Evolutionary conservation across 2,329 filamentous ascomycete genomes (phyloP).

Genomic region (Calonectria montana): DNA sequence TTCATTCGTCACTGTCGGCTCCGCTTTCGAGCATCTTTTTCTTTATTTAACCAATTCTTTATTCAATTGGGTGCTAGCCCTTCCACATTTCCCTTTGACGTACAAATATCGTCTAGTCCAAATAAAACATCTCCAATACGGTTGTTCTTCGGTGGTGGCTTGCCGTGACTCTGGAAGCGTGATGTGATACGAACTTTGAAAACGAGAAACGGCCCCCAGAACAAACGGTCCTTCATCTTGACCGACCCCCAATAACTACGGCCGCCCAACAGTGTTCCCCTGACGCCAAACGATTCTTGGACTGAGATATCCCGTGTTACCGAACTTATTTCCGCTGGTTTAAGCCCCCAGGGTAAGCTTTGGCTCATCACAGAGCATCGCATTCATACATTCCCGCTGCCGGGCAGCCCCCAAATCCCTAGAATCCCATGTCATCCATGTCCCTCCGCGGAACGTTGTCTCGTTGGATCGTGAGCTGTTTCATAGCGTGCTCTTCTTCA

Average conservation of each 20-base stretch:
- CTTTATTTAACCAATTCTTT: neutral
- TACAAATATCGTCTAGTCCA: neutral
- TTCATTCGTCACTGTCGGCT: too few species aligned
- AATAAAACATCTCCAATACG: neutral
- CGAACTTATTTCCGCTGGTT: neutral
- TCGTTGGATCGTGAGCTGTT: slow-evolving; percentile 15
- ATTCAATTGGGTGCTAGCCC: neutral
- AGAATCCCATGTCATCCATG: slow-evolving; percentile 6
- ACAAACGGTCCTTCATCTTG: neutral
- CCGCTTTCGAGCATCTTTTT: neutral
- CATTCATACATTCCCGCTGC: neutral
- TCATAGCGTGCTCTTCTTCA: neutral
- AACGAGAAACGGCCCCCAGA: slow-evolving; percentile 12
- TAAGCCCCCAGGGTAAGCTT: neutral
- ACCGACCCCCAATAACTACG: slow-evolving; percentile 1
- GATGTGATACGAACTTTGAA: neutral
- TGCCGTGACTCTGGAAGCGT: neutral
- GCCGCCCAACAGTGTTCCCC: neutral
- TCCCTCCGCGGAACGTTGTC: neutral
- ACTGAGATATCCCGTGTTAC: neutral
- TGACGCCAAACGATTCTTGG: slow-evolving; percentile 6
- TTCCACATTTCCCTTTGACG: neutral
- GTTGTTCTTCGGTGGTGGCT: neutral
- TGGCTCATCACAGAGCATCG: neutral
- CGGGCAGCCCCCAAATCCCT: slow-evolving; percentile 15